phyloP scores from a whole-genome alignment of 768 basidiomycete species.

The Lepiota venenata region DNA sequence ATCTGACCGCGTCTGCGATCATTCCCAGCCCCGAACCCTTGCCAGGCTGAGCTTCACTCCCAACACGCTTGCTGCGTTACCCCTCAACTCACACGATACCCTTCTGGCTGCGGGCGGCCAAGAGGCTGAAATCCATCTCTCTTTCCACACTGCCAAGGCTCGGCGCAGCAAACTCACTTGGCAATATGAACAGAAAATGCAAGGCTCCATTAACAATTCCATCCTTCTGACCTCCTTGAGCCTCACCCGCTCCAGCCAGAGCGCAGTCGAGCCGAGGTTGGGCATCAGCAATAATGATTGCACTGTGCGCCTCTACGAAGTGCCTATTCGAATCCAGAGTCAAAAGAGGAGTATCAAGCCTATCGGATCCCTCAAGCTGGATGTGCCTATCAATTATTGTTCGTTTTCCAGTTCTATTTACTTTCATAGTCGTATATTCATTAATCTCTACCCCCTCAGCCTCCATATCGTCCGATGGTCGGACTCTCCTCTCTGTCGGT shows the following conservation, averaged over 20 bases:
- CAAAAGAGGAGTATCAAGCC: conserved; percentile 4
- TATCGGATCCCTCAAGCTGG: conserved; percentile 14
- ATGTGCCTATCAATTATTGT: conserved; percentile 16
- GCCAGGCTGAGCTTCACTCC: conserved; percentile 48
- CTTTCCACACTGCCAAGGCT: conserved; percentile 22
- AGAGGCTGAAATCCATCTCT: conserved; percentile 63
- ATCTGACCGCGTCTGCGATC: conserved; percentile 6
- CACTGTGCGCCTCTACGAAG: conserved; percentile 16
- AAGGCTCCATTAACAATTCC: conserved; percentile 20
- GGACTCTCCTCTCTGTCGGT: conserved; percentile 15
- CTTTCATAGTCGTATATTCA: background rate
- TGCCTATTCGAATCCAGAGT: conserved; percentile 12
- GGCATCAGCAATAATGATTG: conserved; percentile 17
- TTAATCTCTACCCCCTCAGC: conserved; percentile 6
- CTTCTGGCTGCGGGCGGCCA: conserved; percentile 63
- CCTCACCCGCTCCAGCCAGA: conserved; percentile 11
- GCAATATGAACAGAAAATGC: conserved; percentile 14
- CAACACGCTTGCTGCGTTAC: conserved; percentile 51
- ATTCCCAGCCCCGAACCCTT: conserved; percentile 34
- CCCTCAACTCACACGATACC: conserved; percentile 40
- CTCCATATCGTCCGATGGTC: conserved; percentile 15
- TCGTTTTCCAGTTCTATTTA: background rate
- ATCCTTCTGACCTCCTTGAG: conserved; percentile 15
- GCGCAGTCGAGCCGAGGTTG: conserved; percentile 14
- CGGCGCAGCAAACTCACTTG: conserved; percentile 11